phyloP scores from a whole-genome alignment of 1,139 yeast species.

The Geotrichum carabidarum region DNA sequence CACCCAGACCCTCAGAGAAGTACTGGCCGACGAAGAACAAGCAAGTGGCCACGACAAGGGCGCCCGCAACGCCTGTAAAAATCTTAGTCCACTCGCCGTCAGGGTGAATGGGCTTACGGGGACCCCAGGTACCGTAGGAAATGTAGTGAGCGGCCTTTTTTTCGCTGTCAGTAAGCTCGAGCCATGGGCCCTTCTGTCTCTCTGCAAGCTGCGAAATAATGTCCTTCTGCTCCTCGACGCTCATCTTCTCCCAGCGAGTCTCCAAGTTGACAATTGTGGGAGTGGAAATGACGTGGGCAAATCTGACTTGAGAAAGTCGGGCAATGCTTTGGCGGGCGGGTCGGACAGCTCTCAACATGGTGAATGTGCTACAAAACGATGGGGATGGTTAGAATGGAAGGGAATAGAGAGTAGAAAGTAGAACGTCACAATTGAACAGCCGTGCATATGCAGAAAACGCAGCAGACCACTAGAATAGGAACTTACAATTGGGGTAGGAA shows the following conservation, averaged over 20 bases:
- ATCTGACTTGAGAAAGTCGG: slow-evolving; percentile 29
- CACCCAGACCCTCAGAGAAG: slow-evolving; percentile 57
- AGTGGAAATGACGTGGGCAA: slow-evolving; percentile 61
- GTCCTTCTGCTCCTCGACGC: slow-evolving; percentile 82
- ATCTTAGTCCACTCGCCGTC: slow-evolving; percentile 79
- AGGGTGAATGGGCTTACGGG: slow-evolving; percentile 91
- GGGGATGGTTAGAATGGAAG: no score
- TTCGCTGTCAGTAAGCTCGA: slow-evolving; percentile 76
- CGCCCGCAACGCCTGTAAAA: slow-evolving; percentile 68
- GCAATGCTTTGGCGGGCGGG: slow-evolving; percentile 20
- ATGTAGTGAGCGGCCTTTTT: slow-evolving; percentile 96
- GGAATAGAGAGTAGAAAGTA: no score
- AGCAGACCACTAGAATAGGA: no score
- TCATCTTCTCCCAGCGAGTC: slow-evolving; percentile 85
- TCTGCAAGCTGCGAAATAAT: slow-evolving; percentile 77
- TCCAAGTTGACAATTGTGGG: slow-evolving; percentile 85
- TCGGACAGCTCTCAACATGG: slow-evolving; percentile 18
- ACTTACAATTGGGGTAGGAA: no score
- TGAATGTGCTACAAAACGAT: no score
- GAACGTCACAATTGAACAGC: no score
- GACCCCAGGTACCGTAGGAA: slow-evolving; percentile 99
- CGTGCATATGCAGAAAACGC: no score
- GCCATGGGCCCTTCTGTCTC: slow-evolving; percentile 95
- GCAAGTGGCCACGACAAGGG: slow-evolving; percentile 58
- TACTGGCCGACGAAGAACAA: slow-evolving; percentile 61